A percentile compares a stretch with the other conserved stretches of the same genome.
phyloP scores from a whole-genome alignment of 352 stramenopile genomes.

The Pythium chondricola region DNA sequence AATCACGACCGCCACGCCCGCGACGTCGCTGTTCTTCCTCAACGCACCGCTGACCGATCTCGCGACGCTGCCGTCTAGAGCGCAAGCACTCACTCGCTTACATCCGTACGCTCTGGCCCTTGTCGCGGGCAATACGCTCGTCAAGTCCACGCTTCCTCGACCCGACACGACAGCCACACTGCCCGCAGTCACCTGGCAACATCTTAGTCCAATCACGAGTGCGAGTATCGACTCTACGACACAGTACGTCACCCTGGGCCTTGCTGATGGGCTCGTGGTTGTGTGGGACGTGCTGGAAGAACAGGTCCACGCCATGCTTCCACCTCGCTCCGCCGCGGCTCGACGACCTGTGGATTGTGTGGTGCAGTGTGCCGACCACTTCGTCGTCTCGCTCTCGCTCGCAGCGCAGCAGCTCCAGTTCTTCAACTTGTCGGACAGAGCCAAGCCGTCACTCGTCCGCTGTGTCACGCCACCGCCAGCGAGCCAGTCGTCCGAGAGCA shows the following conservation, averaged over 20 bases:
- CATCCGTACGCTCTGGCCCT: slow-evolving; percentile 9
- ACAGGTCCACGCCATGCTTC: slow-evolving; percentile 23
- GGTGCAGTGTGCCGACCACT: slow-evolving; percentile 3
- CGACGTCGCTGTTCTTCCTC: slow-evolving; percentile 11
- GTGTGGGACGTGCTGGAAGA: slow-evolving; percentile 55
- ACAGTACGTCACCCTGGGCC: slow-evolving; percentile 37
- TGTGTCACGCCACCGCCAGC: slow-evolving; percentile 19
- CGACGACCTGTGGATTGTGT: neutral
- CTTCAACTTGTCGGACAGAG: slow-evolving; percentile 30
- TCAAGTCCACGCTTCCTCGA: slow-evolving; percentile 7
- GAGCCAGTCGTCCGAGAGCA: slow-evolving; percentile 4
- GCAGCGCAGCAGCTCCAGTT: slow-evolving; percentile 33
- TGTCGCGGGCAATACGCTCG: slow-evolving; percentile 1
- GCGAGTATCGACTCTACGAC: slow-evolving; percentile 36
- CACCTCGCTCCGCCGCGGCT: neutral
- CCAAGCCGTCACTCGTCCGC: slow-evolving; percentile 23
- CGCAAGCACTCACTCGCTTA: neutral
- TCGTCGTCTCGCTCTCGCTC: slow-evolving; percentile 32
- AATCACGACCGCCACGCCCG: neutral
- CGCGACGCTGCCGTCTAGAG: neutral
- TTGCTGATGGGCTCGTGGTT: slow-evolving; percentile 35
- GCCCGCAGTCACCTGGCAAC: slow-evolving; percentile 26
- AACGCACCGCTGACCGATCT: slow-evolving; percentile 5
- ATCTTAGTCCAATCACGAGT: slow-evolving; percentile 32
- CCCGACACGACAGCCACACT: neutral